Evolutionary conservation across 352 stramenopile species (phyloP), one percentile per base, ranked within the genome.

Genomic region (Phytophthora sp.): DNA sequence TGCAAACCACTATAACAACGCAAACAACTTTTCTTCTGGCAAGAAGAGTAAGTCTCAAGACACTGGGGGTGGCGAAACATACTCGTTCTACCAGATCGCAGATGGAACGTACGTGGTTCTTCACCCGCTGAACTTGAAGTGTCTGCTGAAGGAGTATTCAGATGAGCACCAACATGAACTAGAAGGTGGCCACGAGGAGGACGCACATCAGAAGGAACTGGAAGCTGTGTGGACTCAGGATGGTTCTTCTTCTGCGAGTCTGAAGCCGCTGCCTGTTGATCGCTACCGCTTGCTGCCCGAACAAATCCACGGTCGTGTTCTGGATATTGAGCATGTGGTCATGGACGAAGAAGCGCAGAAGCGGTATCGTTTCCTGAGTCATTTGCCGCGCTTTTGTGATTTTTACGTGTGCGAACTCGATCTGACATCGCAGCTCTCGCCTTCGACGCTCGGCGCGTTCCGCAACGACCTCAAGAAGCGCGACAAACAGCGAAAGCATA

Each of bases 71-170:
- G 58, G 65, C 9, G 78, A 84, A 4, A 24, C 75, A 57, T 97
- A 94, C 47, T 90, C 78, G 41, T 97, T 96, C 47, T 96, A 96
- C 46, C 90, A 97, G 57, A 86, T 93, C 18, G 61, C 71, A 11
- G 85, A 96, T 56, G 90, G 90, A 7, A 92, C 89, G 51, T 93
- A 93, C 47, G 90, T 94, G n/a, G 80, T 96, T 55, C 70, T 97
- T 12, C 90, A 97, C 57, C 86, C 90, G 15, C 73, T 97, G 24
- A 96, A 92, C 57, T 94, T 97, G 88, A 91, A 94, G 47, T 95
- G 88, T 55, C 57, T 97, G 46, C 58, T 93, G 27, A 91, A 88
- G 39, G 90, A 97, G 49, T 91, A 80, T 41, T 72, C 76, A 3
- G 64, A 69, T 1, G 61, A 86, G 36, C 66, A 73, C n/a, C 56